Evolutionary conservation across 139 green algal genomes (phyloP).

Genomic region (Chlamydomonas sphaeroides): DNA sequence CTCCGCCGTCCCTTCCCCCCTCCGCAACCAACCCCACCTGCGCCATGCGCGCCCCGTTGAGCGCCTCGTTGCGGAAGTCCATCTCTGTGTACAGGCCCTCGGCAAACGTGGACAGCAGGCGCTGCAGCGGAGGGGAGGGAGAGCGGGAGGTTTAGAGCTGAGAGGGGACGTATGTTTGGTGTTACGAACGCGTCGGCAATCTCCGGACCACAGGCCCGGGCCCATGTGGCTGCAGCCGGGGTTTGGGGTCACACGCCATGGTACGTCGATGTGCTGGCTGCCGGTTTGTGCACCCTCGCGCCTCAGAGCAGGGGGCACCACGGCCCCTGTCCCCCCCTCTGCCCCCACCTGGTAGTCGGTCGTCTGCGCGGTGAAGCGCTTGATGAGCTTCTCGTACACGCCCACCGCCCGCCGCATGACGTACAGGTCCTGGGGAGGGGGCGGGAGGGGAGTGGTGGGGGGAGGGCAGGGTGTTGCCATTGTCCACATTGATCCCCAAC

Average conservation of each 20-base stretch:
- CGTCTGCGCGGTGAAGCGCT: conserved; percentile 72
- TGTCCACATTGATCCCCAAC: too few species aligned
- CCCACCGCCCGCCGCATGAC: conserved; percentile 84
- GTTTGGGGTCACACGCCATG: too few species aligned
- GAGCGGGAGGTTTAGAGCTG: conserved; percentile 12
- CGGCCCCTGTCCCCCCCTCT: background rate
- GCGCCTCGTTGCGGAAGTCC: conserved; percentile 84
- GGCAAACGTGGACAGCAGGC: conserved; percentile 82
- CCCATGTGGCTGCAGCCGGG: too few species aligned
- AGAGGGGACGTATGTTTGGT: too few species aligned
- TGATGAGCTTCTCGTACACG: conserved; percentile 85
- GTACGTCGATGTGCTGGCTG: too few species aligned
- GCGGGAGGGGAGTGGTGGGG: too few species aligned
- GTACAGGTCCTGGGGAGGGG: conserved; percentile 89
- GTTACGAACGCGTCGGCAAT: too few species aligned
- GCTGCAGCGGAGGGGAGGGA: conserved; percentile 55
- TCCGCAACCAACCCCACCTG: conserved; percentile 7
- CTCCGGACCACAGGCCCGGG: too few species aligned
- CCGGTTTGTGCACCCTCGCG: too few species aligned
- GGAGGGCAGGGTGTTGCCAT: too few species aligned
- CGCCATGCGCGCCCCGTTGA: conserved; percentile 77
- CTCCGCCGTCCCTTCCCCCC: background rate
- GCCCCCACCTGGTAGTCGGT: too few species aligned
- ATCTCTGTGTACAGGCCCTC: conserved; percentile 80
- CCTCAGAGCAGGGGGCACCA: too few species aligned